These are phyloP conservation scores for Rhizopus arrhizus DNA, from an alignment of 371 early-diverging fungal species.

Conservation along the genomic window DNA sequence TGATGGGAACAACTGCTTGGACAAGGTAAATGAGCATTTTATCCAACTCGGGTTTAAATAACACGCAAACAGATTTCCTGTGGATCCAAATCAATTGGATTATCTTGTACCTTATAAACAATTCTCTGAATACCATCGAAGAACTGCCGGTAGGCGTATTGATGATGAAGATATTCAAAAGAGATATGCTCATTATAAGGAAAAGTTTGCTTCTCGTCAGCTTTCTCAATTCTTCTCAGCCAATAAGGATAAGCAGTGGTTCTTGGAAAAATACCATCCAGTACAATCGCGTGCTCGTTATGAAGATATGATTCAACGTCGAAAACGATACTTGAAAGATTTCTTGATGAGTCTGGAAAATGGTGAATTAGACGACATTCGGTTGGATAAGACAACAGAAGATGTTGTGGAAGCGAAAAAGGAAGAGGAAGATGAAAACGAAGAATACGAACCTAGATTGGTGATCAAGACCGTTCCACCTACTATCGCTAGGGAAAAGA, in stretches of 20 bases:
- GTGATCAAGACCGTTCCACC: constrained; percentile 86
- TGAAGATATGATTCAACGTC: constrained; percentile 57
- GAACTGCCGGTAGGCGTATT: constrained; percentile 53
- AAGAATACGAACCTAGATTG: constrained; percentile 59
- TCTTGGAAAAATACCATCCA: constrained; percentile 89
- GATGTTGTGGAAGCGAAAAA: constrained; percentile 5
- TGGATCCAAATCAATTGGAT: constrained; percentile 80
- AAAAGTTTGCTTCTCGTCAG: constrained; percentile 69
- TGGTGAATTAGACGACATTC: constrained; percentile 75
- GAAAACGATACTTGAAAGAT: constrained; percentile 53
- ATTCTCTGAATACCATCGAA: constrained; percentile 73
- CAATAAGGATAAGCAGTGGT: constrained; percentile 91
- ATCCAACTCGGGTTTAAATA: background rate
- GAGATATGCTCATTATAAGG: constrained; percentile 80
- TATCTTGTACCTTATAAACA: constrained; percentile 78
- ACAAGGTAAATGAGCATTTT: constrained; percentile 1
- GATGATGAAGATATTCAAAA: constrained; percentile 82
- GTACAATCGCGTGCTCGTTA: constrained; percentile 56
- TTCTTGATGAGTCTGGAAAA: constrained; percentile 68
- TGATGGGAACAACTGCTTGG: constrained; percentile 26
- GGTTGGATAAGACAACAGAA: constrained; percentile 56
- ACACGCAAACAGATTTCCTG: constrained; percentile 18
- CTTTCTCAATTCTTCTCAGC: constrained; percentile 71
- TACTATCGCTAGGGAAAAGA: constrained; percentile 68
- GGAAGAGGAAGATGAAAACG: constrained; percentile 29